Evolutionary conservation across 345 rosid species (phyloP).

Genomic region (Bruguiera sexangula): DNA sequence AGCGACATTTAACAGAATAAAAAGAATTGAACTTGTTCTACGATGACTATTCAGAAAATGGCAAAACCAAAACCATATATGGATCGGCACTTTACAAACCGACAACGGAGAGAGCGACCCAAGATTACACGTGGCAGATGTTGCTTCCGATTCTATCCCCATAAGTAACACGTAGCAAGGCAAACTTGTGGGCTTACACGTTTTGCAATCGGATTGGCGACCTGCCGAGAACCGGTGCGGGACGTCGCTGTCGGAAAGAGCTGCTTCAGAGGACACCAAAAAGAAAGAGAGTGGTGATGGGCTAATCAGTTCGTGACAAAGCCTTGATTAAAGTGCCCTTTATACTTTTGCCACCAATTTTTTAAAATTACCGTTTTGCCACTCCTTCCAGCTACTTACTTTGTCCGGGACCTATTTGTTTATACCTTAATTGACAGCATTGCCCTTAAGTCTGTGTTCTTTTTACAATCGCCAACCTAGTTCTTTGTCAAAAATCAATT

Average conservation of each 20-base stretch:
- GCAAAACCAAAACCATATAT: background rate
- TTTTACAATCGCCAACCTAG: background rate
- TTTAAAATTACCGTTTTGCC: slow-evolving; percentile 28
- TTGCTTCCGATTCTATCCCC: slow-evolving; percentile 8
- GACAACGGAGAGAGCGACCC: background rate
- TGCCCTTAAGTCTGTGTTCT: background rate
- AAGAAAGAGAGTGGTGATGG: slow-evolving; percentile 41
- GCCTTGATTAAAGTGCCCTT: slow-evolving; percentile 38
- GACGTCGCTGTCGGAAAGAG: slow-evolving; percentile 25
- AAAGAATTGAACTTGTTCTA: too few species aligned
- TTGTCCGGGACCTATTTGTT: background rate
- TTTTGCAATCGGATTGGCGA: slow-evolving; percentile 12
- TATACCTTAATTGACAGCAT: background rate
- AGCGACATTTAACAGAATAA: too few species aligned
- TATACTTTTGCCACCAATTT: slow-evolving; percentile 17
- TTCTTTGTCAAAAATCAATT: background rate
- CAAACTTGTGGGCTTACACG: slow-evolving; percentile 17
- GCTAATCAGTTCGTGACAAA: slow-evolving; percentile 32
- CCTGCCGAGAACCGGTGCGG: slow-evolving; percentile 22
- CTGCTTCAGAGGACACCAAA: slow-evolving; percentile 20
- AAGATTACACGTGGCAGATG: slow-evolving; percentile 29
- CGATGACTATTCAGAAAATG: too few species aligned
- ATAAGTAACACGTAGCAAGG: slow-evolving; percentile 19
- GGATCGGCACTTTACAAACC: background rate
- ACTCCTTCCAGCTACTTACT: slow-evolving; percentile 5